Evolutionary conservation across 306 rosid genomes (phyloP).

Genomic region (Trifolium repens): DNA sequence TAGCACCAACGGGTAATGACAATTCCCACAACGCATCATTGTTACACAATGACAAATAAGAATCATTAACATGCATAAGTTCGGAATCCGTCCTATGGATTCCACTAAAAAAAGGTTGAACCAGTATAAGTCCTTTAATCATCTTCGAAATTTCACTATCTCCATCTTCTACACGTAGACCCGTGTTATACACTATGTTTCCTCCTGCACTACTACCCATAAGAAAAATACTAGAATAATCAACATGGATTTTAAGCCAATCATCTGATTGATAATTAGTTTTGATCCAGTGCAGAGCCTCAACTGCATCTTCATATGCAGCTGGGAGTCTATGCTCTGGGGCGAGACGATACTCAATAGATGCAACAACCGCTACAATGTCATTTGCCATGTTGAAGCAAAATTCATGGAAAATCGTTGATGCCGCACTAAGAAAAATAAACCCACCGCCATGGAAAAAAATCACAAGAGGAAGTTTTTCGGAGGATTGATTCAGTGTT

Average conservation of each 20-base stretch:
- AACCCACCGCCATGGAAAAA: conserved; percentile 65
- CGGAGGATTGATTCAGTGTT: conserved; percentile 34
- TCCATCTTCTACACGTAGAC: conserved; percentile 43
- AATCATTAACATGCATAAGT: conserved; percentile 40
- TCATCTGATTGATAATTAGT: conserved; percentile 37
- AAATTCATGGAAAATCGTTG: conserved; percentile 29
- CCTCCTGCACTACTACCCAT: conserved; percentile 63
- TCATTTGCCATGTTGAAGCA: conserved; percentile 50
- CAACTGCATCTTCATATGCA: conserved; percentile 61
- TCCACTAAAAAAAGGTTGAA: conserved; percentile 64
- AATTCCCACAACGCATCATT: conserved; percentile 55
- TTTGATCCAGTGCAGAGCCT: conserved; percentile 62
- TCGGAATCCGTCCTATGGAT: conserved; percentile 48
- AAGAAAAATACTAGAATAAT: conserved; percentile 44
- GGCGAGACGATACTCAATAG: conserved; percentile 62
- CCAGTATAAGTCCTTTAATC: conserved; percentile 59
- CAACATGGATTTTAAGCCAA: conserved; percentile 53
- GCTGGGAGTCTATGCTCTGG: conserved; percentile 63
- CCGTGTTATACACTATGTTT: conserved; percentile 57
- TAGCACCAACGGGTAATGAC: conserved; percentile 52
- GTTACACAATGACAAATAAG: conserved; percentile 7
- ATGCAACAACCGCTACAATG: conserved; percentile 41
- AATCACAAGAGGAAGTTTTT: conserved; percentile 43
- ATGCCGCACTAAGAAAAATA: conserved; percentile 45
- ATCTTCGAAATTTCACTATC: conserved; percentile 11